phyloP scores from a whole-genome alignment of 164 flowering plant genomes.

The Chimonanthus salicifolius region DNA sequence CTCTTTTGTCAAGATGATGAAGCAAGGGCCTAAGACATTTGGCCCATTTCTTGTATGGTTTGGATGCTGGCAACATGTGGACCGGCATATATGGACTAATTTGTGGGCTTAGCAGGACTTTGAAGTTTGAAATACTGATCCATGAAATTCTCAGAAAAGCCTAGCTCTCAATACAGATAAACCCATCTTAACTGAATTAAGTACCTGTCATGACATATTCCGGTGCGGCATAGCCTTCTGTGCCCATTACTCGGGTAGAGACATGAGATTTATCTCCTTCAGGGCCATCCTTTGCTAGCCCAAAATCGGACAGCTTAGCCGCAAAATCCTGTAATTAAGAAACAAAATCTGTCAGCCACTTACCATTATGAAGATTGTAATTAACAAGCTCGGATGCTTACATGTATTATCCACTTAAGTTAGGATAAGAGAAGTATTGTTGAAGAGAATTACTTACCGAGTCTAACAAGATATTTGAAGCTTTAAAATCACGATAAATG shows the following conservation, averaged over 20 bases:
- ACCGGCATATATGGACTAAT: too few species aligned
- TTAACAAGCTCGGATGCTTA: background rate
- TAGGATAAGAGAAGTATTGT: background rate
- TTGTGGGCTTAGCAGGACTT: too few species aligned
- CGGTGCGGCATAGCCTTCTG: slow-evolving; percentile 90
- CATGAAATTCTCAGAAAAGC: too few species aligned
- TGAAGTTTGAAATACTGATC: too few species aligned
- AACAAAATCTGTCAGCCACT: background rate
- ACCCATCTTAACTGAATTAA: background rate
- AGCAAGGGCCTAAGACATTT: too few species aligned
- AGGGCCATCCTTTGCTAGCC: slow-evolving; percentile 81
- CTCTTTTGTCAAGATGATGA: too few species aligned
- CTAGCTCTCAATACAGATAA: too few species aligned
- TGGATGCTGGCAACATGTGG: too few species aligned
- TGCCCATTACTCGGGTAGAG: slow-evolving; percentile 79
- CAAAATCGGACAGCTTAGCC: slow-evolving; percentile 85
- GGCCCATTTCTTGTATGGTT: too few species aligned
- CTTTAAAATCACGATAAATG: slow-evolving; percentile 77
- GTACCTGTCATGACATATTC: slow-evolving; percentile 74
- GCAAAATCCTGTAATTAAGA: slow-evolving; percentile 50
- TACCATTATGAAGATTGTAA: background rate
- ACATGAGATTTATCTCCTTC: slow-evolving; percentile 67
- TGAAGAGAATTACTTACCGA: slow-evolving; percentile 39
- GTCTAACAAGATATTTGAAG: slow-evolving; percentile 75
- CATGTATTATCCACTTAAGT: background rate